phyloP scores from a whole-genome alignment of 2,329 filamentous ascomycete genomes.

The Lojkania enalia region DNA sequence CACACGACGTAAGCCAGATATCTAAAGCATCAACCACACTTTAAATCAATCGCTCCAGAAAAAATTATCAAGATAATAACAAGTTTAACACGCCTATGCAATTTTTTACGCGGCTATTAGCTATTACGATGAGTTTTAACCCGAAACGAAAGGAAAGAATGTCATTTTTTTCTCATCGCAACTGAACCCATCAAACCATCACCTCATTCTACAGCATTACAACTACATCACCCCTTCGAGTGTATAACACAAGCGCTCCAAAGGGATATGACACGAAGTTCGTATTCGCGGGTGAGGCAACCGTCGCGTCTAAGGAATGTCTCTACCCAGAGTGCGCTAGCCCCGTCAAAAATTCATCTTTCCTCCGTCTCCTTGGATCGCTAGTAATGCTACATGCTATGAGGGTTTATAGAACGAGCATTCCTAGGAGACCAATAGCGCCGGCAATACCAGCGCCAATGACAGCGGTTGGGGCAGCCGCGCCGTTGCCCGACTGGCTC shows the following conservation, averaged over 20 bases:
- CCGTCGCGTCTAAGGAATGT: constrained; percentile 37
- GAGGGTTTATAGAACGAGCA: constrained; percentile 48
- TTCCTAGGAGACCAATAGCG: constrained; percentile 46
- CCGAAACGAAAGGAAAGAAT: background rate
- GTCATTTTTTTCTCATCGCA: background rate
- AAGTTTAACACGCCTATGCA: constrained; percentile 3
- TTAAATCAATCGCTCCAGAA: no score
- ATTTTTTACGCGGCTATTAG: constrained; percentile 1
- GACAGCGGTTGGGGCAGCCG: constrained; percentile 42
- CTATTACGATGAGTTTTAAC: background rate
- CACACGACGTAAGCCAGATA: no score
- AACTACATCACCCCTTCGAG: background rate
- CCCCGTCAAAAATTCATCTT: constrained; percentile 22
- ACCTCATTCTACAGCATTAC: background rate
- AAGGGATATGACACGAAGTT: constrained; percentile 9
- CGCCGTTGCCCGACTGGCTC: constrained; percentile 24
- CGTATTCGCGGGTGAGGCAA: constrained; percentile 9
- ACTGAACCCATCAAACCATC: background rate
- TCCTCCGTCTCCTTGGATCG: constrained; percentile 4
- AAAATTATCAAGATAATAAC: no score
- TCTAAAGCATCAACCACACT: no score
- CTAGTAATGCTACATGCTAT: background rate
- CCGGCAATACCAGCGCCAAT: constrained; percentile 47
- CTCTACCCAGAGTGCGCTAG: constrained; percentile 28
- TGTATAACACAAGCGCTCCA: constrained; percentile 5